Base-by-base conservation (phyloP, 2,329 filamentous ascomycete species). In the Penicillium freii region DNA sequence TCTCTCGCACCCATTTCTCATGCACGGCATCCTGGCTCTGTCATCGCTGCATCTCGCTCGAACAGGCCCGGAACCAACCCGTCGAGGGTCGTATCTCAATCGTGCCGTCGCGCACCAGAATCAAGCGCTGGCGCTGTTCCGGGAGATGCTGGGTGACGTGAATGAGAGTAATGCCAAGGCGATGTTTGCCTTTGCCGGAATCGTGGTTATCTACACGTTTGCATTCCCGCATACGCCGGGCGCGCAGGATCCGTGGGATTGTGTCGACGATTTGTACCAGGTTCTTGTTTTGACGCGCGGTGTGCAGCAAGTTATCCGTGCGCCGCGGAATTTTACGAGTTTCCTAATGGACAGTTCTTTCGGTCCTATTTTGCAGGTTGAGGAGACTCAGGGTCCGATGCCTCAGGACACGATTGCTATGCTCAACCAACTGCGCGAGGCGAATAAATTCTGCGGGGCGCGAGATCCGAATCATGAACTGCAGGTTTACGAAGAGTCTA, bases 141-240 rank as follows among this genome's bases (percentile, higher is more conserved):
- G 71, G 23, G 65, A 67, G n/a, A 48, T 62, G 1, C 60, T 76
- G 3, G 61, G 64, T 13, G 66, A 71, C 27, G 70, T 77, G 25
- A 71, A 68, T 19, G 61, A 67, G 29, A 59, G 62, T 3, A 78
- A 77, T 58, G 70, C 71, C n/a, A 74, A 75, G 54, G 74, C 74
- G 1, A 70, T 78, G 60, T 76, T 78, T 51, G 68, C 72, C 1
- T 74, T 76, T 45, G 69, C 73, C 0, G 62, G 69, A 15, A 62
- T 78, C 21, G 70, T 76, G 11, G 71, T 72, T 21, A 63, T 75
- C 17, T 76, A 75, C 51, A 69, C 74, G 1, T 76, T 76, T 48
- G 75, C 69, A 0, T 75, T 71, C 42, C 71, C 71, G 3, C 66
- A 69, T 40, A 60, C 63, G 1, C 66, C 67, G 0, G 67, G 69